phyloP scores from a whole-genome alignment of 2,329 filamentous ascomycete genomes.

The Colletotrichum sp. region DNA sequence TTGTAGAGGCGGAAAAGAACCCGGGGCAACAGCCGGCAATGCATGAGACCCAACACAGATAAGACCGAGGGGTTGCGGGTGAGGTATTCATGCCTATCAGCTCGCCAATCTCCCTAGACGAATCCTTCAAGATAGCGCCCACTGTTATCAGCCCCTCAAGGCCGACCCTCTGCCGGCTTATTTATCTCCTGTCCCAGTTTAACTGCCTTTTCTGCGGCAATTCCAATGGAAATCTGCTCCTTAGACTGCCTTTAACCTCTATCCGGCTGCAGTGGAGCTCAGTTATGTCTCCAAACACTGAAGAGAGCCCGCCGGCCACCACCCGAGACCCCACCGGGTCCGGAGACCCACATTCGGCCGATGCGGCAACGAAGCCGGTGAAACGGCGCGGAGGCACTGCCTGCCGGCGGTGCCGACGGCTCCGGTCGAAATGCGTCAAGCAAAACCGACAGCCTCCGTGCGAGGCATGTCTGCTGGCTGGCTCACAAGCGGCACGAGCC shows the following conservation, averaged over 20 bases:
- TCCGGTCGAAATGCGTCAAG: constrained; percentile 24
- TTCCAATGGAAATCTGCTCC: not conserved
- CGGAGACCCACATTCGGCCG: not conserved
- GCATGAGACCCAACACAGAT: not conserved
- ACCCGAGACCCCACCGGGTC: not conserved
- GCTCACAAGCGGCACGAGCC: not conserved
- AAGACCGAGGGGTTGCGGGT: not conserved
- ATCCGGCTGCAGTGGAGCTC: not conserved
- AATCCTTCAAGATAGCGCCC: not conserved
- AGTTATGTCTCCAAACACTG: not conserved
- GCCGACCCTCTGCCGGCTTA: not conserved
- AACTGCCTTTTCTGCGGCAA: not conserved
- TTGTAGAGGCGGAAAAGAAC: not conserved
- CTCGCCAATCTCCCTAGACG: not conserved
- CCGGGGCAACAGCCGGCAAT: not conserved
- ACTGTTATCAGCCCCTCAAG: not conserved
- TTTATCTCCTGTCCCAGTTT: not conserved
- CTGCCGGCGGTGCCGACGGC: constrained; percentile 30
- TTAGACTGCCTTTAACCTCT: not conserved
- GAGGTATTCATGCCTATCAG: not conserved
- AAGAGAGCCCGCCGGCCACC: not conserved
- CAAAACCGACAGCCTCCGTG: not conserved
- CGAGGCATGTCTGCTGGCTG: not conserved
- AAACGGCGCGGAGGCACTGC: constrained; percentile 25
- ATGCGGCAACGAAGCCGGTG: not conserved